Evolutionary conservation across 768 basidiomycete species (phyloP).

Genomic region (Suillus lakei): DNA sequence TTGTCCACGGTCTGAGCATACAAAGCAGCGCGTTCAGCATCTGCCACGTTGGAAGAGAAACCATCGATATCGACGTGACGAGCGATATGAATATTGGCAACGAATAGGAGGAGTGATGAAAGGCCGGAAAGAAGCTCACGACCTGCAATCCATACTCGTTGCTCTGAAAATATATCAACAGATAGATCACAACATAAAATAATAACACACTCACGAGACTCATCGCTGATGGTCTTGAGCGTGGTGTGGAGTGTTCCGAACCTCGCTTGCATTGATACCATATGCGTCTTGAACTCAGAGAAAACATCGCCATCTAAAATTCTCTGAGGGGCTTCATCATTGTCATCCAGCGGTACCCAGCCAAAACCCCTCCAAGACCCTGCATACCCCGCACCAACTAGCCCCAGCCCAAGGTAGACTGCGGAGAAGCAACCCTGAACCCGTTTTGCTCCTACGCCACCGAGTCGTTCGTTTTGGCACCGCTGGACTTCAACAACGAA

Average conservation of each 20-base stretch:
- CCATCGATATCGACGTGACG: slow-evolving; percentile 85
- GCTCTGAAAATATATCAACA: slow-evolving; percentile 23
- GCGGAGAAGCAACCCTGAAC: slow-evolving; percentile 65
- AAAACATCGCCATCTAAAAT: slow-evolving; percentile 57
- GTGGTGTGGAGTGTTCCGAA: slow-evolving; percentile 40
- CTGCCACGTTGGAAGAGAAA: slow-evolving; percentile 52
- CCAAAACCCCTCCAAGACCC: slow-evolving; percentile 88
- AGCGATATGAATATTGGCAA: slow-evolving; percentile 78
- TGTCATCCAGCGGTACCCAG: slow-evolving; percentile 64
- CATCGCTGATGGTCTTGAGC: slow-evolving; percentile 25
- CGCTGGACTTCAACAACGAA: slow-evolving; percentile 76
- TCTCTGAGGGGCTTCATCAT: slow-evolving; percentile 50
- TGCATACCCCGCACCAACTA: slow-evolving; percentile 80
- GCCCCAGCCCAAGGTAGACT: slow-evolving; percentile 69
- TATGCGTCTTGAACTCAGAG: slow-evolving; percentile 53
- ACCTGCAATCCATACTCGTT: slow-evolving; percentile 40
- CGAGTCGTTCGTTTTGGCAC: slow-evolving; percentile 42
- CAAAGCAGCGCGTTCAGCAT: slow-evolving; percentile 47
- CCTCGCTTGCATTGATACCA: slow-evolving; percentile 54
- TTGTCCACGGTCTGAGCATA: slow-evolving; percentile 72
- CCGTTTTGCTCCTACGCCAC: slow-evolving; percentile 47
- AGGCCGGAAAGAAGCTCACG: slow-evolving; percentile 60
- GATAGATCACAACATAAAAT: slow-evolving; percentile 10
- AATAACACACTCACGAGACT: slow-evolving; percentile 28
- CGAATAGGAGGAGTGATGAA: slow-evolving; percentile 58